Conservation (phyloP, 257 asterid species). For the Thymus mandschuricus region DNA sequence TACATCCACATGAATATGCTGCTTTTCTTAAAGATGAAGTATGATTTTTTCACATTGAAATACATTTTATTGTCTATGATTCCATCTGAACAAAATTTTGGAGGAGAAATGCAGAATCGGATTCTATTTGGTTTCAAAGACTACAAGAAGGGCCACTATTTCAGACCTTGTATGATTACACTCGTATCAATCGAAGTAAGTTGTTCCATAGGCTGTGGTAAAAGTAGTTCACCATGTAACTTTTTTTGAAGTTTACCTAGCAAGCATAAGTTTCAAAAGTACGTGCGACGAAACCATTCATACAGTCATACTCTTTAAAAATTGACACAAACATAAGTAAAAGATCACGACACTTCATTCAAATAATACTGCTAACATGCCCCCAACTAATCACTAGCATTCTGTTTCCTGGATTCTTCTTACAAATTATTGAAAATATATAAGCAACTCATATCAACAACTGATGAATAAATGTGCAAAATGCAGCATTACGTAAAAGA, state of each 20-base stretch:
- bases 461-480: constrained; percentile 5
- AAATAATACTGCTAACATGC: constrained; percentile 4
- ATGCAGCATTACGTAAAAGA: neutral
- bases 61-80: neutral
- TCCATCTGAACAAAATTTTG: neutral
- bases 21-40: neutral
- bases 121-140: neutral
- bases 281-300: neutral
- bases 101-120: neutral
- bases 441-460: constrained; percentile 7
- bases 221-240: neutral
- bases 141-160: neutral
- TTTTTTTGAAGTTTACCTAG: neutral
- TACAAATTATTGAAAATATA: neutral
- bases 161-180: neutral
- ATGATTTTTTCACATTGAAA: neutral
- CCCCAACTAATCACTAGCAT: neutral
- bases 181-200: neutral
- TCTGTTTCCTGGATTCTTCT: neutral
- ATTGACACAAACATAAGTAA: neutral
- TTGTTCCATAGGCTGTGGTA: neutral
- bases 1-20: neutral
- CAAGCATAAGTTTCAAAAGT: neutral
- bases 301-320: neutral
- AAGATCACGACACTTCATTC: neutral